Evolutionary conservation across 805 yeast species (phyloP).

Genomic region (Myxozyma geophila): DNA sequence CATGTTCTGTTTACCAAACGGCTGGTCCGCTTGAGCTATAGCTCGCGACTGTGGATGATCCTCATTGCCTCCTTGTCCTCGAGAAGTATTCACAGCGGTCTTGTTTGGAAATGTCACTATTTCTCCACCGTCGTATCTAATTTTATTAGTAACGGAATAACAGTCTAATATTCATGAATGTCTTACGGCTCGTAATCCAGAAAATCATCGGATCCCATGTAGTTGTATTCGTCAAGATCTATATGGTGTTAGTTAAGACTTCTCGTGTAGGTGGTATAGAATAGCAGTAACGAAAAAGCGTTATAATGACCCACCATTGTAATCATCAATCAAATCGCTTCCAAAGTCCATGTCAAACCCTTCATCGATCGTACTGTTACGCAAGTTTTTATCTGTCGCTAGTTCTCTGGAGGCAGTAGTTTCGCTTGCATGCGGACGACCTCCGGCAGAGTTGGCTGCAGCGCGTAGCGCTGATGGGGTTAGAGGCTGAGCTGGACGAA

Average conservation of each 20-base stretch:
- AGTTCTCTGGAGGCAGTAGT: slow-evolving; percentile 6
- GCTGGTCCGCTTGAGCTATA: too few species aligned
- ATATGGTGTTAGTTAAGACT: neutral
- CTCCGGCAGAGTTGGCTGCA: neutral
- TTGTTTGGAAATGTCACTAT: slow-evolving; percentile 6
- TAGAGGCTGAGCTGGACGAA: neutral
- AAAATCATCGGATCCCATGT: slow-evolving; percentile 19
- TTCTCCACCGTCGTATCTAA: slow-evolving; percentile 17
- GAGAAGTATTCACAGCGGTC: neutral
- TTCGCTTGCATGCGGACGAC: slow-evolving; percentile 5
- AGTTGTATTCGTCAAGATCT: slow-evolving; percentile 21
- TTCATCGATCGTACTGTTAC: slow-evolving; percentile 5
- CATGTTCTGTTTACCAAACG: too few species aligned
- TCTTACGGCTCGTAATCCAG: slow-evolving; percentile 19
- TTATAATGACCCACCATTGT: slow-evolving; percentile 13
- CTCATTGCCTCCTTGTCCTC: neutral
- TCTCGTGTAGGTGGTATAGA: neutral
- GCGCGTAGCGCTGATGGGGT: neutral
- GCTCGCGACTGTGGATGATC: neutral
- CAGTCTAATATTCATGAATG: too few species aligned
- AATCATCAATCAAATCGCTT: slow-evolving; percentile 28
- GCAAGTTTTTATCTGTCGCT: neutral
- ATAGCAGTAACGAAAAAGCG: neutral
- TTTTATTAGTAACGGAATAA: neutral
- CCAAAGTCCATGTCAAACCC: slow-evolving; percentile 26